phyloP scores from a whole-genome alignment of 2,329 filamentous ascomycete genomes.

The Aspergillus floridensis region DNA sequence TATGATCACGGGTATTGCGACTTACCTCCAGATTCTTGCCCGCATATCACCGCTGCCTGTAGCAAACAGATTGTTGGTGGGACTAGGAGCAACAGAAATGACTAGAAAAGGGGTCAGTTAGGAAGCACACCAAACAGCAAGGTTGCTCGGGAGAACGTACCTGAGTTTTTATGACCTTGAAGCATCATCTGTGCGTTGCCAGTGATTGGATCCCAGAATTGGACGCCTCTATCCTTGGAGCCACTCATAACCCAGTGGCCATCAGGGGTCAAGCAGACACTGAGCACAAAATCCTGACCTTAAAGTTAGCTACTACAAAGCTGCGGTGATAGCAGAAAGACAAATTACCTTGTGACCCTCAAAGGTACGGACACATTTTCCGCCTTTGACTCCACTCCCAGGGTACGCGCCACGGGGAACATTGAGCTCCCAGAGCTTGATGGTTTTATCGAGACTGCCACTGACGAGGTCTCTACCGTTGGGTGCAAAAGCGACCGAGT shows the following conservation, averaged over 20 bases:
- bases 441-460: conserved; percentile 94
- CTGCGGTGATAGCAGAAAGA: neutral
- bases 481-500: conserved; percentile 93
- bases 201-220: conserved; percentile 96
- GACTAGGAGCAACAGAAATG: conserved; percentile 93
- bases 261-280: conserved; percentile 91
- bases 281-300: conserved; percentile 85
- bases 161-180: conserved; percentile 96
- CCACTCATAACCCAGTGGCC: conserved; percentile 95
- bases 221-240: conserved; percentile 94
- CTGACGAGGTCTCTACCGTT: conserved; percentile 90
- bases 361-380: conserved; percentile 94
- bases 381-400: conserved; percentile 70
- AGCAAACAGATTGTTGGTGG: conserved; percentile 82
- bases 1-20: conserved; percentile 5
- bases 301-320: conserved; percentile 4
- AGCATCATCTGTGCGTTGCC: conserved; percentile 96
- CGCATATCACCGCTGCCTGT: conserved; percentile 98
- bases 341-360: conserved; percentile 82
- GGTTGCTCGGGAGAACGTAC: conserved; percentile 41
- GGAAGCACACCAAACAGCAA: too few relatives aligned
- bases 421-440: conserved; percentile 97
- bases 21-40: conserved; percentile 89
- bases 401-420: conserved; percentile 66
- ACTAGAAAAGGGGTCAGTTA: conserved; percentile 52